These are phyloP conservation scores for Zymoseptoria crescenta DNA, from an alignment of 2,329 filamentous ascomycete species.

Conservation along the genomic window DNA sequence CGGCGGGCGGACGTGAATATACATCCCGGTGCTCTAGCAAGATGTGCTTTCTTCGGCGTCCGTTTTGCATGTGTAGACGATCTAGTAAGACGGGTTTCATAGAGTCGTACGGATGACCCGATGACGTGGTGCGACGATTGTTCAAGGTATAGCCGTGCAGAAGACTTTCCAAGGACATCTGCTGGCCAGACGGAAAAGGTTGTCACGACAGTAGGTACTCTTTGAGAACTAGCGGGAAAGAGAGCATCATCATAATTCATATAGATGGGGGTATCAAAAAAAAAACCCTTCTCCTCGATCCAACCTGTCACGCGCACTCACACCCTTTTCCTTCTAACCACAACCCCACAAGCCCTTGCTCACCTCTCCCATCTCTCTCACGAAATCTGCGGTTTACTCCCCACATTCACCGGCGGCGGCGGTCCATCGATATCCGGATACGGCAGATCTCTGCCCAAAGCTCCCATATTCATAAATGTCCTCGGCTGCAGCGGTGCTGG, in stretches of 20 bases:
- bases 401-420: conserved; percentile 77
- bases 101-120: too few species aligned
- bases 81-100: too few species aligned
- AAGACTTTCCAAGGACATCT: too few species aligned
- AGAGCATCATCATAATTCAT: not conserved
- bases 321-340: not conserved
- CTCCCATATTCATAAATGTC: conserved; percentile 29
- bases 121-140: too few species aligned
- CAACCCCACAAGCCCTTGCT: not conserved
- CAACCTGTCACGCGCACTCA: not conserved
- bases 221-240: too few species aligned
- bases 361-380: not conserved
- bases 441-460: conserved; percentile 45
- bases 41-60: too few species aligned
- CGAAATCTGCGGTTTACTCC: conserved; percentile 58
- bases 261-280: conserved; percentile 3
- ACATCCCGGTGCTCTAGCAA: too few species aligned
- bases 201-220: too few species aligned
- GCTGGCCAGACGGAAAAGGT: too few species aligned
- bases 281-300: not conserved
- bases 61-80: too few species aligned
- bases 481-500: conserved; percentile 7
- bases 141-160: too few species aligned
- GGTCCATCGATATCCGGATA: conserved; percentile 76
- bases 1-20: too few species aligned